phyloP scores from a whole-genome alignment of 352 stramenopile genomes.

The Phytophthora cactorum region DNA sequence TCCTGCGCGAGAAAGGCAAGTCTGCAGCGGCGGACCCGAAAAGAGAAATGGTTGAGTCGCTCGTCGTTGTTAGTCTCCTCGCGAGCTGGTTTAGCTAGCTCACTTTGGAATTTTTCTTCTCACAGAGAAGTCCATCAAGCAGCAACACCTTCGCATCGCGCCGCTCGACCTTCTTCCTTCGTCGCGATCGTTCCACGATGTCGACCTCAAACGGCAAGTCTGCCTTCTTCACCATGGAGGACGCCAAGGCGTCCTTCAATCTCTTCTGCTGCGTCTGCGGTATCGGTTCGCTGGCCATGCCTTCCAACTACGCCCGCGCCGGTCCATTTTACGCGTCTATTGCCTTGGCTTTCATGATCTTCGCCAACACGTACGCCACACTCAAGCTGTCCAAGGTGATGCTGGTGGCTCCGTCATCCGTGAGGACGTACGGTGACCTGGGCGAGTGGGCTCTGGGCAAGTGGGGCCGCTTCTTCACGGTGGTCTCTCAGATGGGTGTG shows the following conservation, averaged over 20 bases:
- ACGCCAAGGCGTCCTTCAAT: no score
- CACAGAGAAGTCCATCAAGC: conserved; percentile 25
- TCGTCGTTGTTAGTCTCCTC: background rate
- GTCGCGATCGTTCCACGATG: conserved; percentile 31
- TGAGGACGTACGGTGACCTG: conserved; percentile 58
- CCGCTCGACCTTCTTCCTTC: conserved; percentile 23
- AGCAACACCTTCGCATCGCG: background rate
- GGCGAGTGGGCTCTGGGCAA: conserved; percentile 44
- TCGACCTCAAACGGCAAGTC: conserved; percentile 39
- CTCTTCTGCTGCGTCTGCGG: no score
- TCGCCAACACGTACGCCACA: conserved; percentile 62
- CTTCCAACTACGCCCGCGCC: no score
- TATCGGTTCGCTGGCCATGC: no score
- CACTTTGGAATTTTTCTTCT: conserved; percentile 39
- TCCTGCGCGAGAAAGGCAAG: conserved; percentile 11
- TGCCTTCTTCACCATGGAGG: no score
- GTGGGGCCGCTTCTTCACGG: conserved; percentile 44
- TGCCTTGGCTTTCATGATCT: conserved; percentile 60
- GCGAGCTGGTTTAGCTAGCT: conserved; percentile 25
- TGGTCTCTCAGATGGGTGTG: conserved; percentile 49
- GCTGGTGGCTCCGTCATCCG: conserved; percentile 47
- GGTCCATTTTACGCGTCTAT: conserved; percentile 47
- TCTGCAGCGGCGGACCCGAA: conserved; percentile 23
- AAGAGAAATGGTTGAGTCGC: conserved; percentile 8
- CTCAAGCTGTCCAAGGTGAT: conserved; percentile 54